Percentiles rank a stretch among this genome's conserved stretches.
These are phyloP conservation scores for Arachis stenosperma DNA, from an alignment of 306 rosid species.

Conservation along the genomic window DNA sequence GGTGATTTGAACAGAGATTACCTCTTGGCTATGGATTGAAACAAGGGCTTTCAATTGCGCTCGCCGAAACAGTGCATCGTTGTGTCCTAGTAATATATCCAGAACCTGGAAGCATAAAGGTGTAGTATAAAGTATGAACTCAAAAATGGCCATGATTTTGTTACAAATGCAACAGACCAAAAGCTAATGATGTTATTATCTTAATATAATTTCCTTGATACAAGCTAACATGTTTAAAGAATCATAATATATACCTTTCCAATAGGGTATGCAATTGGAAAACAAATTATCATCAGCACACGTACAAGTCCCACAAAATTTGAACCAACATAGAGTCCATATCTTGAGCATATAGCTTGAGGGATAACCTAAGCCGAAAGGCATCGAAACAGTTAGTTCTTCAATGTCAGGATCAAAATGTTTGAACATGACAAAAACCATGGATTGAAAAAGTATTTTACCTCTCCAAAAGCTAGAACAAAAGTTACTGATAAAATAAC, in stretches of 20 bases:
- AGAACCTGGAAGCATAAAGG: conserved; percentile 63
- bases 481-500: conserved; percentile 84
- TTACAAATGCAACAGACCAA: conserved; percentile 4
- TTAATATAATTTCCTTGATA: conserved; percentile 8
- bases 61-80: conserved; percentile 79
- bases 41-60: conserved; percentile 95
- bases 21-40: conserved; percentile 91
- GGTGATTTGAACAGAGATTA: conserved; percentile 56
- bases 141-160: conserved; percentile 32
- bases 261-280: conserved; percentile 82
- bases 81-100: conserved; percentile 83
- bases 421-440: conserved; percentile 10
- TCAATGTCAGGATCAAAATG: conserved; percentile 16
- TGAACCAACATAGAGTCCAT: conserved; percentile 78
- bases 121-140: conserved; percentile 26
- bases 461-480: conserved; percentile 89
- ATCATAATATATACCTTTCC: conserved; percentile 64
- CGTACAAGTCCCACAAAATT: conserved; percentile 84
- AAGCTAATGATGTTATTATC: neutral
- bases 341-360: conserved; percentile 88
- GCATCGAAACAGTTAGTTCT: conserved; percentile 38
- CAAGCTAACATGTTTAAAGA: conserved; percentile 5
- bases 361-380: conserved; percentile 71
- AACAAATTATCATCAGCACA: conserved; percentile 72
- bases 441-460: conserved; percentile 32